Conservation (phyloP, 139 green algal species). For the Astrephomene gubernaculifera region DNA sequence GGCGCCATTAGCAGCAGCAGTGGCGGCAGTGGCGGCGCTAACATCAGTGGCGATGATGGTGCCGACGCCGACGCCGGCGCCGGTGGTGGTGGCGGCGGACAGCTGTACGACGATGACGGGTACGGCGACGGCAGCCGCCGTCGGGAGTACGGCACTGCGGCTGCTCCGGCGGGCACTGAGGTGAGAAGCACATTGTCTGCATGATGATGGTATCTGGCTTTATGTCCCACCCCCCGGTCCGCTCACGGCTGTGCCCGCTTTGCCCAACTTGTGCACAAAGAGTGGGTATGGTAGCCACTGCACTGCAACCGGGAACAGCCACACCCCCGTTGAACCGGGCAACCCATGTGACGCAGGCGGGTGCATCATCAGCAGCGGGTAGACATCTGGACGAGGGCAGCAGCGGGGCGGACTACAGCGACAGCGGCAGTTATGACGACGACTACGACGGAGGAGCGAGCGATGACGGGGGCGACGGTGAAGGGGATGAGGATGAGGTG, state of each 20-base stretch:
- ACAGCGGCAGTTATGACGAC: too few relatives aligned
- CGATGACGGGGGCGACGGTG: not conserved
- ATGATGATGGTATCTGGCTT: too few relatives aligned
- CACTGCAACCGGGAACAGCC: too few relatives aligned
- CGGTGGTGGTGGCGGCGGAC: not conserved
- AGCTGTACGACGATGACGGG: slow-evolving; percentile 25
- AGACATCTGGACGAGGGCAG: too few relatives aligned
- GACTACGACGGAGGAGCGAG: not conserved
- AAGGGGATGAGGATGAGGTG: not conserved
- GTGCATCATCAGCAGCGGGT: too few relatives aligned
- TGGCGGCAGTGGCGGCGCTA: not conserved
- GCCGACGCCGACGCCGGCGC: not conserved
- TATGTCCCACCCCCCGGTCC: too few relatives aligned
- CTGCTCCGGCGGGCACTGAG: not conserved
- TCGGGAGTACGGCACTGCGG: not conserved
- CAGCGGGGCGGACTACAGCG: too few relatives aligned
- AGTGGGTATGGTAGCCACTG: too few relatives aligned
- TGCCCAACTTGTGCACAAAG: too few relatives aligned
- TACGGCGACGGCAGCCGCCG: slow-evolving; percentile 41
- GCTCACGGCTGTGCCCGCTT: too few relatives aligned
- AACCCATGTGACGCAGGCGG: too few relatives aligned
- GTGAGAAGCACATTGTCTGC: not conserved
- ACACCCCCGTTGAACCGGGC: too few relatives aligned
- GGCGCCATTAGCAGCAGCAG: not conserved
- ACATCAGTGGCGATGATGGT: not conserved